Percentiles rank a stretch among this genome's conserved stretches.
phyloP scores from a whole-genome alignment of 345 rosid genomes.

The Salix exigua region DNA sequence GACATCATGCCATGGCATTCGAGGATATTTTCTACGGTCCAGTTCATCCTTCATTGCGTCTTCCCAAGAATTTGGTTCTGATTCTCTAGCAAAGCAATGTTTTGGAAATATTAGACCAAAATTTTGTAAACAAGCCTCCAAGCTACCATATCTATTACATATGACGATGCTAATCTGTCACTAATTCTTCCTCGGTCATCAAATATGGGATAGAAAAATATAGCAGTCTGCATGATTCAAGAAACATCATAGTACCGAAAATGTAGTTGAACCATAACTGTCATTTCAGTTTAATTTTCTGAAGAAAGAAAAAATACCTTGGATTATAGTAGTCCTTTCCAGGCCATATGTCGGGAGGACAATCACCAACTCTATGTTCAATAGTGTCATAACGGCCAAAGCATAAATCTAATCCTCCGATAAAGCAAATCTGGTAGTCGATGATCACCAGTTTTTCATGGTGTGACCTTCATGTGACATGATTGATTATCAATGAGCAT shows the following conservation, averaged over 20 bases:
- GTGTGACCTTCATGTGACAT: conserved; percentile 66
- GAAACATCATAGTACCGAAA: background rate
- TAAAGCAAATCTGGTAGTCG: conserved; percentile 75
- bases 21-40: conserved; percentile 65
- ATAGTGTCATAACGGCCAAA: conserved; percentile 82
- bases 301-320: conserved; percentile 39
- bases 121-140: background rate
- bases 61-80: conserved; percentile 98
- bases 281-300: background rate
- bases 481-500: conserved; percentile 6
- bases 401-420: conserved; percentile 91
- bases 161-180: background rate
- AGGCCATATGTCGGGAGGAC: conserved; percentile 69
- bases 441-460: conserved; percentile 87
- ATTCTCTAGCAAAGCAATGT: conserved; percentile 54
- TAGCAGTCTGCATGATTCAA: background rate
- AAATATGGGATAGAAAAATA: background rate
- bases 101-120: background rate
- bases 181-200: background rate
- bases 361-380: conserved; percentile 75
- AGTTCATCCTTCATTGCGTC: conserved; percentile 80
- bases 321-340: conserved; percentile 97
- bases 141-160: background rate
- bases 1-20: conserved; percentile 99
- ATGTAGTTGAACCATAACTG: background rate